Evolutionary conservation across 768 basidiomycete species (phyloP).

Genomic region (Amanita pallidorosea): DNA sequence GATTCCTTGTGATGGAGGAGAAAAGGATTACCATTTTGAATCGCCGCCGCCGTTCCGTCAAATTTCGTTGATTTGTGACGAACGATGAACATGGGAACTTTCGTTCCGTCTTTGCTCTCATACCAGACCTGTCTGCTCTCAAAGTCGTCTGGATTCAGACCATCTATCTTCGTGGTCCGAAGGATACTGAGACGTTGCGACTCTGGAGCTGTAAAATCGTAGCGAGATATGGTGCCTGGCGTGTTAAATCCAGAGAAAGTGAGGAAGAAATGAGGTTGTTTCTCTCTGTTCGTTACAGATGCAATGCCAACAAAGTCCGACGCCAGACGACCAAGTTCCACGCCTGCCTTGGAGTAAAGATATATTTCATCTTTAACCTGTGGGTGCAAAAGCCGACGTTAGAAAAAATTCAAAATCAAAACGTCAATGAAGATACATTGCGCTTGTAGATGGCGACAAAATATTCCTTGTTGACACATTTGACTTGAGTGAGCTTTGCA

Average conservation of each 20-base stretch:
- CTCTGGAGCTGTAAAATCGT: slow-evolving; percentile 1
- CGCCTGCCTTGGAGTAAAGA: slow-evolving; percentile 1
- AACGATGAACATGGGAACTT: slow-evolving; percentile 79
- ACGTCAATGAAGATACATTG: not conserved
- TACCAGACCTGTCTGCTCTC: slow-evolving; percentile 62
- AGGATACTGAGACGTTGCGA: not conserved
- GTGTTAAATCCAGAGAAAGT: not conserved
- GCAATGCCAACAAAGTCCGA: not conserved
- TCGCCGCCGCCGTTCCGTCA: slow-evolving; percentile 65
- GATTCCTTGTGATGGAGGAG: not conserved
- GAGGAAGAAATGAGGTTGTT: slow-evolving; percentile 1
- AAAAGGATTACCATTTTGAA: slow-evolving; percentile 52
- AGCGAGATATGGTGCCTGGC: not conserved
- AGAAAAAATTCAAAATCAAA: not conserved
- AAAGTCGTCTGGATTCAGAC: slow-evolving; percentile 59
- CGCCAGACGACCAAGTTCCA: not conserved
- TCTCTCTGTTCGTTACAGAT: not conserved
- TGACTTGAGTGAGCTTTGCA: slow-evolving; percentile 1
- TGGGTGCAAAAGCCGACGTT: not conserved
- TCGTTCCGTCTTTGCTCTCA: slow-evolving; percentile 65
- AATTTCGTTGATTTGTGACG: slow-evolving; percentile 57
- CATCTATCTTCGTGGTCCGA: slow-evolving; percentile 36
- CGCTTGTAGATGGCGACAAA: slow-evolving; percentile 1
- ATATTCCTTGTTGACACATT: not conserved
- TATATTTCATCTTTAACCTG: slow-evolving; percentile 4